phyloP scores from a whole-genome alignment of 2,329 filamentous ascomycete species.

The Penicillium sp. region DNA sequence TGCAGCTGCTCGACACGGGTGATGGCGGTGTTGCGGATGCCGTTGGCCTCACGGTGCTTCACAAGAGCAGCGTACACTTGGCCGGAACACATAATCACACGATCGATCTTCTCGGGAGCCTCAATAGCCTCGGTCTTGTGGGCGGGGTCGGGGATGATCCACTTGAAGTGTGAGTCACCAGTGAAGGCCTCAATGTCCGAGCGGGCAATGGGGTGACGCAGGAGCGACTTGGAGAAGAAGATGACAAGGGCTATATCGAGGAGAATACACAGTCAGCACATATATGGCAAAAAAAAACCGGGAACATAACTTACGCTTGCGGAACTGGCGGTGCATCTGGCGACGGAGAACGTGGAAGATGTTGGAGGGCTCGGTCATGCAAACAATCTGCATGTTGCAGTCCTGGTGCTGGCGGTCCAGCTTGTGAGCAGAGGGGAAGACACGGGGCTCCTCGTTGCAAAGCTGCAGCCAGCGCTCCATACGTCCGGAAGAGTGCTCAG shows the following conservation, averaged over 20 bases:
- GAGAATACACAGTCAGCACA: slow-evolving; percentile 11
- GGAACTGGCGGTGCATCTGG: slow-evolving; percentile 98
- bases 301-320: slow-evolving; percentile 70
- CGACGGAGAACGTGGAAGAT: slow-evolving; percentile 92
- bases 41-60: slow-evolving; percentile 84
- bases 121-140: slow-evolving; percentile 68
- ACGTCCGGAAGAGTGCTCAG: slow-evolving; percentile 94
- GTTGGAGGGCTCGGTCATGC: slow-evolving; percentile 94
- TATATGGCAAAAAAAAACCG: not conserved
- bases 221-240: slow-evolving; percentile 97
- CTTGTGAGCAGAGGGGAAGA: slow-evolving; percentile 83
- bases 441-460: slow-evolving; percentile 91
- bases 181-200: slow-evolving; percentile 87
- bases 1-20: slow-evolving; percentile 96
- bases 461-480: slow-evolving; percentile 97
- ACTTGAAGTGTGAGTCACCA: slow-evolving; percentile 87
- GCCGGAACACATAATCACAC: slow-evolving; percentile 88
- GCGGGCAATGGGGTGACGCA: slow-evolving; percentile 87
- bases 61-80: slow-evolving; percentile 87
- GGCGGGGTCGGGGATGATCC: slow-evolving; percentile 88
- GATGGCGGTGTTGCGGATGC: slow-evolving; percentile 84
- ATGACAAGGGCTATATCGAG: slow-evolving; percentile 67
- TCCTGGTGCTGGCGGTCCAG: slow-evolving; percentile 97
- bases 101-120: slow-evolving; percentile 78
- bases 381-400: slow-evolving; percentile 98